Percentiles rank a stretch among this genome's conserved stretches.
Conservation (phyloP, 164 flowering plant species). For the Euptelea pleiosperma region DNA sequence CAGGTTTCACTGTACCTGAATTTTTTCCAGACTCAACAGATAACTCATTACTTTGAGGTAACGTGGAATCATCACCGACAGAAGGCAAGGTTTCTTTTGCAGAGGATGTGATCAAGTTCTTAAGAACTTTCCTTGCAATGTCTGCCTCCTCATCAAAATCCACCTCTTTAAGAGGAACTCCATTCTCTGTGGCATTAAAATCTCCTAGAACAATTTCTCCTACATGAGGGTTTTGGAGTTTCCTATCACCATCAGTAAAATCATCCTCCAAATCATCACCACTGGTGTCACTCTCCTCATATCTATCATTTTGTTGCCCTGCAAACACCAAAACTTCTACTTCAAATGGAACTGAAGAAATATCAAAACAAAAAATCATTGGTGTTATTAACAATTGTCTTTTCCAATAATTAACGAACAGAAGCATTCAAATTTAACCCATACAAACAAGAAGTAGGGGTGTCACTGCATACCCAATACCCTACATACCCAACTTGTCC, state of each 20-base stretch:
- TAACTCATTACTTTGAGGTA: constrained; percentile 16
- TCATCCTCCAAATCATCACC: constrained; percentile 54
- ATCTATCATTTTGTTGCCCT: constrained; percentile 36
- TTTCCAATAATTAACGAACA: no score
- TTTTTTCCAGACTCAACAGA: constrained; percentile 21
- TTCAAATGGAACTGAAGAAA: background rate
- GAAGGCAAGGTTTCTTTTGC: constrained; percentile 25
- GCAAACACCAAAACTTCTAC: constrained; percentile 12
- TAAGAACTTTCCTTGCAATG: constrained; percentile 66
- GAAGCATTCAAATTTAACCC: no score
- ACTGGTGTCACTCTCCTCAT: constrained; percentile 33
- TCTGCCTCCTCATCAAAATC: constrained; percentile 70
- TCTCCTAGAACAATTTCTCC: constrained; percentile 30
- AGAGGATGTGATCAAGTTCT: constrained; percentile 56
- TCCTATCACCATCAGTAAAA: constrained; percentile 21
- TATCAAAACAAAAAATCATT: background rate
- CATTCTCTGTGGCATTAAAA: constrained; percentile 25
- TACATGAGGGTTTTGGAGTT: constrained; percentile 17
- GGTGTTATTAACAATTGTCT: no score
- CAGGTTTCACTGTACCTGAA: constrained; percentile 20
- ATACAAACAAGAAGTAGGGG: no score
- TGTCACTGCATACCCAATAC: no score
- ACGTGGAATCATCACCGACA: constrained; percentile 19
- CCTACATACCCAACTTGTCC: no score
- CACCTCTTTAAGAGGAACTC: constrained; percentile 24